phyloP scores from a whole-genome alignment of 345 rosid genomes.

The Rhodamnia rubescens region DNA sequence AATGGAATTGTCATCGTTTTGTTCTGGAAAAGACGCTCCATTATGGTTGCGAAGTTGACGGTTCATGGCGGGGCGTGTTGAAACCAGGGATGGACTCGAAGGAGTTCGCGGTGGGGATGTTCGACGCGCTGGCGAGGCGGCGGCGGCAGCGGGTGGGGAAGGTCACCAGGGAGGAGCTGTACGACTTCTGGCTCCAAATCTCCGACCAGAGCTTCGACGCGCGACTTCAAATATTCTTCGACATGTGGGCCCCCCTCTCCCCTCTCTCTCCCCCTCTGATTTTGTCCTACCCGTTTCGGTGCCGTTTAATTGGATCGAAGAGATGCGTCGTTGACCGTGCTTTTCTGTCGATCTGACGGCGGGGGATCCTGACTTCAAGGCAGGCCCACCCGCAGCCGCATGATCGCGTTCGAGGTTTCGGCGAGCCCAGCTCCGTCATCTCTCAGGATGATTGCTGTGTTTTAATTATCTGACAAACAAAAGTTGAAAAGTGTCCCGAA shows the following conservation, averaged over 20 bases:
- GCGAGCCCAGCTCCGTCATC: not conserved
- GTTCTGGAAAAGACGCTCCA: not conserved
- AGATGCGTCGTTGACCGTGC: not conserved
- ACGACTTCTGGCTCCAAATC: constrained; percentile 84
- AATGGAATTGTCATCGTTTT: not conserved
- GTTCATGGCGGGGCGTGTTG: not conserved
- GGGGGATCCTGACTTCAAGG: not conserved
- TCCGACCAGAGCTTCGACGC: constrained; percentile 93
- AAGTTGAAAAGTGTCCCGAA: not conserved
- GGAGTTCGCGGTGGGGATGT: constrained; percentile 82
- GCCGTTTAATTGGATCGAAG: not conserved
- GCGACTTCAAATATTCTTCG: constrained; percentile 94
- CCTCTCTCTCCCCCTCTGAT: not conserved
- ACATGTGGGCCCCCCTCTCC: constrained; percentile 29
- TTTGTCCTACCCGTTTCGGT: not conserved
- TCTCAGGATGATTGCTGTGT: not conserved
- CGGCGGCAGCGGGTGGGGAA: constrained; percentile 41
- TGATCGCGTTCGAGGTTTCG: not conserved
- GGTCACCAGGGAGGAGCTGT: constrained; percentile 67
- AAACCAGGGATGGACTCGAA: constrained; percentile 77
- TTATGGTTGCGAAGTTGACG: not conserved
- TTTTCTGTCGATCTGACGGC: not conserved
- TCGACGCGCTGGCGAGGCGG: constrained; percentile 68
- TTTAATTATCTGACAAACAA: not conserved
- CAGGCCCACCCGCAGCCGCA: not conserved